These are phyloP conservation scores for Trypanosoma mega DNA, from an alignment of 208 protist species.

Conservation along the genomic window DNA sequence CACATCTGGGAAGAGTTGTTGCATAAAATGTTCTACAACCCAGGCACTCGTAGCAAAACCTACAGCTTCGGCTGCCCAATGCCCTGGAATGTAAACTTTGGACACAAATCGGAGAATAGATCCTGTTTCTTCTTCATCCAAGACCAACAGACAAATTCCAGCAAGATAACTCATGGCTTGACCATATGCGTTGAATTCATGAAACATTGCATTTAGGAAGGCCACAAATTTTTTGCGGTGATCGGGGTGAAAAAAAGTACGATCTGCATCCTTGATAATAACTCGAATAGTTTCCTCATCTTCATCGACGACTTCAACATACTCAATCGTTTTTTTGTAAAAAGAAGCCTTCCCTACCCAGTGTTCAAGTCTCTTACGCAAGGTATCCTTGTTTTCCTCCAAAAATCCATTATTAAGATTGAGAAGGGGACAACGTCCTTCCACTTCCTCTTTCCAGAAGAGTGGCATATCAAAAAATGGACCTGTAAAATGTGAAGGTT, in stretches of 20 bases:
- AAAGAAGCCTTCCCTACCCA: constrained; percentile 68
- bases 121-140: constrained; percentile 83
- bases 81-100: constrained; percentile 76
- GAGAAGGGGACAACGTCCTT: constrained; percentile 59
- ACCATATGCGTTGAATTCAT: constrained; percentile 85
- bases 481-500: constrained; percentile 74
- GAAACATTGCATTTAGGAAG: constrained; percentile 78
- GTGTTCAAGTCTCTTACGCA: constrained; percentile 60
- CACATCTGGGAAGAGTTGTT: constrained; percentile 65
- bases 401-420: constrained; percentile 87
- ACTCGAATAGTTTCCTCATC: constrained; percentile 87
- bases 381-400: constrained; percentile 47
- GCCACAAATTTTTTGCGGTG: constrained; percentile 75
- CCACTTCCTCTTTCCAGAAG: constrained; percentile 84
- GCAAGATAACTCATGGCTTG: constrained; percentile 92
- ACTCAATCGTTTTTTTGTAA: constrained; percentile 61
- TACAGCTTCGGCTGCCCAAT: constrained; percentile 88
- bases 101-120: constrained; percentile 75
- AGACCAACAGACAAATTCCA: constrained; percentile 78
- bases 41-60: constrained; percentile 88
- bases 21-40: constrained; percentile 87
- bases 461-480: constrained; percentile 77
- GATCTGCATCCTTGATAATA: constrained; percentile 91
- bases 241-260: constrained; percentile 76
- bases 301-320: constrained; percentile 76